Conservation (phyloP, 2,329 filamentous ascomycete genomes). For the Bipolaris gigantea region DNA sequence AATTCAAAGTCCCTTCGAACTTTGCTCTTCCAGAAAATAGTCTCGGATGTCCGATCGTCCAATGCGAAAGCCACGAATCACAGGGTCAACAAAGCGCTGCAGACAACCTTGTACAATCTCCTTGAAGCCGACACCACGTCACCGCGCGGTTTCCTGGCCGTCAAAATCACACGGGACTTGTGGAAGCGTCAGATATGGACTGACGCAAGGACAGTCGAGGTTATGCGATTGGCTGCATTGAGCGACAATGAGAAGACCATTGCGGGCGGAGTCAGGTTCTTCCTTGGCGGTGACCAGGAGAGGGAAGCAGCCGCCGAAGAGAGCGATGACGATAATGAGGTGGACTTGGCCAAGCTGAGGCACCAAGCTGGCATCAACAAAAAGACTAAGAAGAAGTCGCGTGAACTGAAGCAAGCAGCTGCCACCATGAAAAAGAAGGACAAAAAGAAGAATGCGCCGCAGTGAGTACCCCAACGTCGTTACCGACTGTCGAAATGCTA, state of each 20-base stretch:
- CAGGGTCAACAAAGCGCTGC: slow-evolving; percentile 87
- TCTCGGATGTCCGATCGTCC: slow-evolving; percentile 84
- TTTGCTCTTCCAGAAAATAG: slow-evolving; percentile 84
- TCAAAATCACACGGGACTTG: slow-evolving; percentile 90
- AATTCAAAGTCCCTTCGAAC: slow-evolving; percentile 85
- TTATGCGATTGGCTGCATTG: slow-evolving; percentile 93
- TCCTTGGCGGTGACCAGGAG: slow-evolving; percentile 94
- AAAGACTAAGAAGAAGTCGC: slow-evolving; percentile 86
- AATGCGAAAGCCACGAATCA: slow-evolving; percentile 91
- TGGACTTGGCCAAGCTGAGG: slow-evolving; percentile 78
- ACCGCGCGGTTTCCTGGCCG: slow-evolving; percentile 88
- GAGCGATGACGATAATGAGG: slow-evolving; percentile 70
- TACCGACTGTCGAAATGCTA: not conserved
- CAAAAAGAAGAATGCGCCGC: slow-evolving; percentile 83
- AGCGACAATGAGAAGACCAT: slow-evolving; percentile 93
- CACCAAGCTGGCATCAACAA: slow-evolving; percentile 94
- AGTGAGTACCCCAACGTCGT: slow-evolving; percentile 41
- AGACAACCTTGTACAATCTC: slow-evolving; percentile 90
- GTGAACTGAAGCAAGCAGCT: slow-evolving; percentile 76
- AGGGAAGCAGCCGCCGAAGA: slow-evolving; percentile 85
- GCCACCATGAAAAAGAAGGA: slow-evolving; percentile 78
- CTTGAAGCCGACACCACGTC: slow-evolving; percentile 83
- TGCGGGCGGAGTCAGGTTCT: slow-evolving; percentile 85
- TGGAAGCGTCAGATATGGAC: slow-evolving; percentile 98
- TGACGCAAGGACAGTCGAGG: slow-evolving; percentile 90